Evolutionary conservation across 2,329 filamentous ascomycete genomes (phyloP).

Genomic region (Aureobasidium musti): DNA sequence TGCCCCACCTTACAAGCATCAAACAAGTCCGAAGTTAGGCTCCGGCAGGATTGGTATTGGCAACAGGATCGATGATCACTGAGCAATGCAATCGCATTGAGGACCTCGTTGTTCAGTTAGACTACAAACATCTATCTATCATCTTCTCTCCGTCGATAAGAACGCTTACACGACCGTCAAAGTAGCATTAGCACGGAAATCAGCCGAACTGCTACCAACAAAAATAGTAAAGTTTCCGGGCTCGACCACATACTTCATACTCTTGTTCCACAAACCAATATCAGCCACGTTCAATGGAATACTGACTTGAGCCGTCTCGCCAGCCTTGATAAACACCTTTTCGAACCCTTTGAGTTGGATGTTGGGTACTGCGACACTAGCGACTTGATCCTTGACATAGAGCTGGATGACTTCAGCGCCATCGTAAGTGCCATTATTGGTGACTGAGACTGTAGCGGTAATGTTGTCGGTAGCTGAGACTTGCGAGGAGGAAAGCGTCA

Average conservation of each 20-base stretch:
- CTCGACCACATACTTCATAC: conserved; percentile 73
- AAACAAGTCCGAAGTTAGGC: not conserved
- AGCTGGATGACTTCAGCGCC: conserved; percentile 69
- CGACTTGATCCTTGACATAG: conserved; percentile 64
- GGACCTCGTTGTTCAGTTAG: not conserved
- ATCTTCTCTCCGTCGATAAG: not conserved
- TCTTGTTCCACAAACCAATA: conserved; percentile 58
- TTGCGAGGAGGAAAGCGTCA: conserved; percentile 54
- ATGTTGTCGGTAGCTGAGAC: conserved; percentile 56
- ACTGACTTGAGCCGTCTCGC: conserved; percentile 57
- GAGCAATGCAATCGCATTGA: not conserved
- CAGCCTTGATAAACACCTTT: conserved; percentile 63
- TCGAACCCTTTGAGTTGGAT: conserved; percentile 66
- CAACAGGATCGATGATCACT: not conserved
- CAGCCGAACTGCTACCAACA: conserved; percentile 60
- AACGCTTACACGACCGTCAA: conserved; percentile 51
- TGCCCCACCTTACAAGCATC: not conserved
- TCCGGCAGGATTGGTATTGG: not conserved
- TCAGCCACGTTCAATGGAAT: conserved; percentile 55
- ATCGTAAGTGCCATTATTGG: conserved; percentile 58
- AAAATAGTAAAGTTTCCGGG: conserved; percentile 65
- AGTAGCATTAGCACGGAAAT: conserved; percentile 59
- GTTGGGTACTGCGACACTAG: conserved; percentile 65
- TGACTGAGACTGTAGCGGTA: conserved; percentile 62
- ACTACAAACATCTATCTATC: not conserved